Evolutionary conservation across 2,329 filamentous ascomycete species (phyloP).

Genomic region (Hymenoscyphus albidus): DNA sequence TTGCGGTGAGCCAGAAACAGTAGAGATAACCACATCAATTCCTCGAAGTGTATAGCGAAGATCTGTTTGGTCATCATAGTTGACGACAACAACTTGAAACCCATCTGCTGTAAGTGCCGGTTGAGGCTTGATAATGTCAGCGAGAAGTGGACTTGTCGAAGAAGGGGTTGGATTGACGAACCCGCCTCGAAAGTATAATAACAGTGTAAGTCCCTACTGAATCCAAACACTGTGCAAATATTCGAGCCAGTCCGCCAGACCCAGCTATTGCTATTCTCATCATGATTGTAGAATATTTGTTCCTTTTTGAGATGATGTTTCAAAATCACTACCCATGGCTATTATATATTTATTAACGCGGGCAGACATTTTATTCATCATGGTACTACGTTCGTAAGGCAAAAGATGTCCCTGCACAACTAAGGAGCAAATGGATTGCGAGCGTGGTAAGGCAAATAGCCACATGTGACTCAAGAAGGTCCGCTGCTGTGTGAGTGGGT

Average conservation of each 20-base stretch:
- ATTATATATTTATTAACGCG: constrained; percentile 16
- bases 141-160: neutral
- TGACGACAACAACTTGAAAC: constrained; percentile 65
- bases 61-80: constrained; percentile 57
- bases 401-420: constrained; percentile 13
- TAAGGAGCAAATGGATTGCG: constrained; percentile 18
- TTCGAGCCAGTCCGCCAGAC: constrained; percentile 54
- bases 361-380: constrained; percentile 6
- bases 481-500: constrained; percentile 22
- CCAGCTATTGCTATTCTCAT: constrained; percentile 62
- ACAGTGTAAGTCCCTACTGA: constrained; percentile 60
- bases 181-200: constrained; percentile 64
- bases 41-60: constrained; percentile 66
- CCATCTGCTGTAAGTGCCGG: constrained; percentile 37
- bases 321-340: constrained; percentile 5
- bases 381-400: constrained; percentile 18
- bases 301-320: constrained; percentile 7
- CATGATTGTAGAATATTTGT: constrained; percentile 21
- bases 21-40: constrained; percentile 72
- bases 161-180: constrained; percentile 37
- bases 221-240: constrained; percentile 56
- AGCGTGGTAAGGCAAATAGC: constrained; percentile 18
- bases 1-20: constrained; percentile 62
- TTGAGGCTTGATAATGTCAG: constrained; percentile 31
- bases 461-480: constrained; percentile 24